Conservation (phyloP, 805 yeast species). For the Lipomyces sp. region DNA sequence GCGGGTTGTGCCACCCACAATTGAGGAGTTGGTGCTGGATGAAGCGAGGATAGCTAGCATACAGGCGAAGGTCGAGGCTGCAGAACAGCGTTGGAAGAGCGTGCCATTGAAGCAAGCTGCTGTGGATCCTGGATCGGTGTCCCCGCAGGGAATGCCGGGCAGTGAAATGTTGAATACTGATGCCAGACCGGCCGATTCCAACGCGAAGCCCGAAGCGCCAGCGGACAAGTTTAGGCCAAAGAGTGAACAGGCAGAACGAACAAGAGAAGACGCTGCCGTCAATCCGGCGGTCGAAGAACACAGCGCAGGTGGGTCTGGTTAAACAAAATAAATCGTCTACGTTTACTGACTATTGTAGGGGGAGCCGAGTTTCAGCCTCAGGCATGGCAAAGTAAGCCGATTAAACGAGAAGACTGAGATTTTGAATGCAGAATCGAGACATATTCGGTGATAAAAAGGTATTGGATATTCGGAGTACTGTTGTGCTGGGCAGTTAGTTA, state of each 20-base stretch:
- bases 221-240: conserved; percentile 6
- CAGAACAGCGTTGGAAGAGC: conserved; percentile 47
- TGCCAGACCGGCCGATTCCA: conserved; percentile 9
- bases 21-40: conserved; percentile 66
- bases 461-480: background rate
- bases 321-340: background rate
- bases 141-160: conserved; percentile 35
- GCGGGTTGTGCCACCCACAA: conserved; percentile 61
- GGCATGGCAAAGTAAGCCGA: conserved; percentile 26
- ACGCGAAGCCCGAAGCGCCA: background rate
- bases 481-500: background rate
- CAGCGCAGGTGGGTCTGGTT: conserved; percentile 6
- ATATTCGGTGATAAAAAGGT: background rate
- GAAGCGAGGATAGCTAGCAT: conserved; percentile 59
- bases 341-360: background rate
- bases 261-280: background rate
- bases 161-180: conserved; percentile 15
- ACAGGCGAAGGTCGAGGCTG: conserved; percentile 55
- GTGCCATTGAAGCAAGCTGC: conserved; percentile 43
- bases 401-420: background rate
- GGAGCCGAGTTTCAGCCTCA: conserved; percentile 17
- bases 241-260: background rate
- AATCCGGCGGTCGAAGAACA: conserved; percentile 1
- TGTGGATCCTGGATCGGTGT: conserved; percentile 22
- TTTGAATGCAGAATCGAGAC: background rate